Percentiles rank a stretch among this genome's conserved stretches.
Evolutionary conservation across 2,329 filamentous ascomycete genomes (phyloP).

Genomic region (Exophiala aquamarina): DNA sequence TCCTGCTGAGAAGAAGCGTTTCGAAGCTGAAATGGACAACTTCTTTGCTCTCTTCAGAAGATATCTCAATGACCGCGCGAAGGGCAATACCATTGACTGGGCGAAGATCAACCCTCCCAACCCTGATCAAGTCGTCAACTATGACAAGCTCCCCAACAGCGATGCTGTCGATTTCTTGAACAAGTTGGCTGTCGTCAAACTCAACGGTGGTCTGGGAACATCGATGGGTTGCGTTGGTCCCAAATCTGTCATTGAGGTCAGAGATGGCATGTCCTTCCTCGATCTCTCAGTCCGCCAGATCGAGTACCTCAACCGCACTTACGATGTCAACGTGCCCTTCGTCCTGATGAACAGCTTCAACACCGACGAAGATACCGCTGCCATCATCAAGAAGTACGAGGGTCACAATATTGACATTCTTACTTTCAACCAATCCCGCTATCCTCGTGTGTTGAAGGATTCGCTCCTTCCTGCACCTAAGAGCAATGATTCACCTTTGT

Average conservation of each 20-base stretch:
- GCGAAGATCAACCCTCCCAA: conserved; percentile 93
- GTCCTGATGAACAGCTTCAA: conserved; percentile 99
- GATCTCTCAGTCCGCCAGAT: conserved; percentile 98
- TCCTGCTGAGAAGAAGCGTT: conserved; percentile 70
- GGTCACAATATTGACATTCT: conserved; percentile 99
- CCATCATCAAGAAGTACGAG: conserved; percentile 99
- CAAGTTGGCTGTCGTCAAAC: conserved; percentile 97
- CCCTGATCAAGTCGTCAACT: conserved; percentile 90
- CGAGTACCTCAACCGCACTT: conserved; percentile 98
- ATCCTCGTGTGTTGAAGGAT: conserved; percentile 97
- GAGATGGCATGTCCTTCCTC: conserved; percentile 99
- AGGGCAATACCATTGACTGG: conserved; percentile 95
- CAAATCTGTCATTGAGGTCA: conserved; percentile 99
- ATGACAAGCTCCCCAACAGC: conserved; percentile 82
- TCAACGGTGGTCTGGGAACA: conserved; percentile 98
- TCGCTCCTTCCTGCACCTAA: conserved; percentile 95
- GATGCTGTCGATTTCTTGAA: conserved; percentile 92
- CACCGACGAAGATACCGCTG: conserved; percentile 95
- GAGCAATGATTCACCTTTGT: conserved; percentile 79
- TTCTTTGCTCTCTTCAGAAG: conserved; percentile 98
- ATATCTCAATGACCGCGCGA: conserved; percentile 98
- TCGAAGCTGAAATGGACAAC: conserved; percentile 99
- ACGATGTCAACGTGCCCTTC: conserved; percentile 95
- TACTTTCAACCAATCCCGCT: conserved; percentile 99
- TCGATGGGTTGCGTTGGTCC: conserved; percentile 99